Conservation (phyloP, 768 basidiomycete genomes). For the Mycena vulgaris region DNA sequence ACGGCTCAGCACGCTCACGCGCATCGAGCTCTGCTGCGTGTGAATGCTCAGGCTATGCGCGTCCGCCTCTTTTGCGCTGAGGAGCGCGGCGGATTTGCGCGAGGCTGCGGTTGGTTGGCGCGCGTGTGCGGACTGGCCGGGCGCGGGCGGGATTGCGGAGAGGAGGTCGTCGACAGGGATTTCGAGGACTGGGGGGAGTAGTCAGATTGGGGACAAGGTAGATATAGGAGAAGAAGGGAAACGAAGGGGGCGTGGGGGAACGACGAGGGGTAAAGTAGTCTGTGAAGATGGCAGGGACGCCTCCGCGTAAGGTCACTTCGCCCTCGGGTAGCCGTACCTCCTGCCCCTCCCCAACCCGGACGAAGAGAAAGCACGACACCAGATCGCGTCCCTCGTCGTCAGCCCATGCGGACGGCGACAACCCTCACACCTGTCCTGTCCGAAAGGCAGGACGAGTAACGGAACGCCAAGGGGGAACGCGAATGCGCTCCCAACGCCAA, state of each 20-base stretch:
- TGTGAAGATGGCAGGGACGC: no score
- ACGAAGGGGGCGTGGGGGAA: conserved; percentile 12
- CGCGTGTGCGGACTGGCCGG: conserved; percentile 29
- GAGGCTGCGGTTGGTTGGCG: conserved; percentile 38
- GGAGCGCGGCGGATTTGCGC: conserved; percentile 36
- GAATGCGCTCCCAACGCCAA: no score
- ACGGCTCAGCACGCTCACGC: conserved; percentile 59
- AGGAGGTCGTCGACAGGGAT: conserved; percentile 83
- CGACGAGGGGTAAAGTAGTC: no score
- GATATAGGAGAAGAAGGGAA: background rate
- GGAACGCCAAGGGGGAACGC: no score
- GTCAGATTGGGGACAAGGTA: background rate
- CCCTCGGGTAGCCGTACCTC: no score
- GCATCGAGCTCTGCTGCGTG: conserved; percentile 55
- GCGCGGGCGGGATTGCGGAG: conserved; percentile 55
- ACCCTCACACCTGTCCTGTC: no score
- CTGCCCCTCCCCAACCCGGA: no score
- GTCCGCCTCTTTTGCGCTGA: conserved; percentile 55
- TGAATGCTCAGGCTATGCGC: conserved; percentile 58
- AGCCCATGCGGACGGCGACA: no score
- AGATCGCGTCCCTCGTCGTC: no score
- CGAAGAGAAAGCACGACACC: no score
- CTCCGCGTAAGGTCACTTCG: no score
- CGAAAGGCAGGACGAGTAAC: no score
- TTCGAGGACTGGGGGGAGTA: conserved; percentile 75